phyloP scores from a whole-genome alignment of 768 basidiomycete species.

The Boletus rufocinnamomeus region DNA sequence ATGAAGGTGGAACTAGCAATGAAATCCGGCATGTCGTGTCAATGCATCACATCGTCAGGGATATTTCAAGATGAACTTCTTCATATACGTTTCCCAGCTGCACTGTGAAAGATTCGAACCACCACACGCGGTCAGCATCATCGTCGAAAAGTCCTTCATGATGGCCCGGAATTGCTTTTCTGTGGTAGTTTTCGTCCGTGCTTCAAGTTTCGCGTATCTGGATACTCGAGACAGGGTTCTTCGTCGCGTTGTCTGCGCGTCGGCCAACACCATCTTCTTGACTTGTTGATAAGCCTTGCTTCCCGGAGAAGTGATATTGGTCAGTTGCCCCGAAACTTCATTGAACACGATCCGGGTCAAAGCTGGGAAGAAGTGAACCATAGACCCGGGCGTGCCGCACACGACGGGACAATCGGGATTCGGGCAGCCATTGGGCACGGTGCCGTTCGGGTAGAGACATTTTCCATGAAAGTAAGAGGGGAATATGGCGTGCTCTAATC shows the following conservation, averaged over 20 bases:
- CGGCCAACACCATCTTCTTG: constrained; percentile 43
- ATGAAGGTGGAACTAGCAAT: constrained; percentile 5
- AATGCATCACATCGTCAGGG: constrained; percentile 43
- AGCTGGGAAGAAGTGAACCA: constrained; percentile 64
- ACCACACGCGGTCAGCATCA: constrained; percentile 48
- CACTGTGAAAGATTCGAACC: constrained; percentile 49
- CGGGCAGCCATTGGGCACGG: constrained; percentile 70
- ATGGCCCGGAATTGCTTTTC: constrained; percentile 34
- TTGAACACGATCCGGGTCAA: constrained; percentile 54
- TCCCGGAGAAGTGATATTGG: constrained; percentile 37
- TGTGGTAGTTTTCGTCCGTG: constrained; percentile 21
- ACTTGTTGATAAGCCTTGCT: constrained; percentile 46
- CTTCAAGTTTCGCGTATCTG: constrained; percentile 17
- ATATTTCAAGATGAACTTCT: constrained; percentile 60
- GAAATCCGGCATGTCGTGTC: neutral
- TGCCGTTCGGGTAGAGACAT: constrained; percentile 53
- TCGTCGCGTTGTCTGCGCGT: constrained; percentile 24
- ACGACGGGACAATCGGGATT: constrained; percentile 78
- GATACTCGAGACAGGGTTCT: constrained; percentile 12
- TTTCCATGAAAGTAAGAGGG: constrained; percentile 76
- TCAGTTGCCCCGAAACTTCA: constrained; percentile 39
- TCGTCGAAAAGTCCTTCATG: constrained; percentile 33
- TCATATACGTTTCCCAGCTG: constrained; percentile 63
- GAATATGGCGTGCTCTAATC: constrained; percentile 61
- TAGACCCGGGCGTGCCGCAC: constrained; percentile 80